Evolutionary conservation across 192 early-diverging fungal genomes (phyloP), one percentile per base, ranked within the genome.

Genomic region (Helicostylum pulchrum): DNA sequence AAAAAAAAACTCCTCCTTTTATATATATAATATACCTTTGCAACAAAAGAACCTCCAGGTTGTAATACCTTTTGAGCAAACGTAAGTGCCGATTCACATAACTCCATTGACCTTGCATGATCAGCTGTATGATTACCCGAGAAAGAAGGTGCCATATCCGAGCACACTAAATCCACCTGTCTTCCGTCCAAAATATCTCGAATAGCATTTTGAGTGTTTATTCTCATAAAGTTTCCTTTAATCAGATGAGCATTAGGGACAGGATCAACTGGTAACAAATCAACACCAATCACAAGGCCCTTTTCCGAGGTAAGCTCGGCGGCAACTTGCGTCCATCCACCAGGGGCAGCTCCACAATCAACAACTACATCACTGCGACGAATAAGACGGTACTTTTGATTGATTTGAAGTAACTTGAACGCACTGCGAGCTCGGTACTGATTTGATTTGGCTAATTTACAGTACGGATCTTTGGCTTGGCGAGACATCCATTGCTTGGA

Each of bases 121-220:
- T 94, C 91, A 4, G 83, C 79, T 3, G 81, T 76, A 47, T 86
- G 84, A 56, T 79, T 75, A 2, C 91, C 91, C 7, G 87, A 87
- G 55, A 91, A 92, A 50, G 86, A 78, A 53, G 90, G 93, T 15
- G 90, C 88, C 91, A 94, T 93, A 51, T 94, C 93, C 14, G 84
- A 85, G 23, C 83, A 47, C 5, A 88, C 55, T 11, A 79, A 60
- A 11, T 83, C 78, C 9, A 78, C 87, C 17, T 50, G 46, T 31
- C 72, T 66, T 4, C 53, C 55, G 7, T 49, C 74, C 15, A 87
- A 53, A 12, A 75, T 53, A 17, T 59, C 19, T 7, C 31, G 46
- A n/a, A 87, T 51, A 19, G 72, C 56, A 12, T 47, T 47, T 48
- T 77, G 82, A 7, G 80, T 71, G 3, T 54, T 47, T 0, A 66